Evolutionary conservation across 768 basidiomycete species (phyloP), one percentile per base, ranked within the genome.

Genomic region (Mycena kentingensis): DNA sequence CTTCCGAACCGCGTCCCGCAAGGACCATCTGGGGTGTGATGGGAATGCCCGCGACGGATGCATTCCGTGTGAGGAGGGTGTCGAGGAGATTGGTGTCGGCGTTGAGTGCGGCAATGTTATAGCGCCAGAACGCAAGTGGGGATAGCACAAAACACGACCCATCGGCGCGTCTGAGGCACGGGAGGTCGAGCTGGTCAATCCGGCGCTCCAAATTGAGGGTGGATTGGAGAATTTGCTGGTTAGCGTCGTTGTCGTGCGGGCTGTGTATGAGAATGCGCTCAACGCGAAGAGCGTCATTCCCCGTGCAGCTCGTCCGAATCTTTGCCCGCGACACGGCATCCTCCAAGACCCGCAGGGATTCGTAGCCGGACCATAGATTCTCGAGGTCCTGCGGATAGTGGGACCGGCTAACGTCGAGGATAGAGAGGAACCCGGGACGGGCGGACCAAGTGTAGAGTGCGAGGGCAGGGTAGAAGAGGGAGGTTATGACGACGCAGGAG

Each of bases 391-490:
- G 73, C 32, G 82, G 81, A 15, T 77, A 78, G 44, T 78, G 72
- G 43, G 80, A 74, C 18, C 77, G 77, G 5, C 83, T 78, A 42
- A 76, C 73, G 46, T 86, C 81, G 50, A 90, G 77, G n/a, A 88
- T 77, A 55, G 77, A 83, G 60, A 76, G 77, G 45, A 76, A 87
- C 67, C 81, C 81, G 0, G 83, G 80, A 52, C 84, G 81, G 1
- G 89, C 84, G 1, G 88, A 86, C 21, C 84, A 84, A 7, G 41
- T 42, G 67, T 93, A 93, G 51, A 90, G 79, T 44, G 89, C 83
- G 45, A 95, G 80, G 18, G 93, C 93, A n/a, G 93, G 93, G 60
- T 92, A 93, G 64, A 93, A 89, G 49, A 95, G 81, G 16, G 88
- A 88, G 49, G 91, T 88, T 65, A 94, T 93, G 57, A 94, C 91